Conservation (phyloP, 371 early-diverging fungal genomes). For the Saksenaea vasiformis region DNA sequence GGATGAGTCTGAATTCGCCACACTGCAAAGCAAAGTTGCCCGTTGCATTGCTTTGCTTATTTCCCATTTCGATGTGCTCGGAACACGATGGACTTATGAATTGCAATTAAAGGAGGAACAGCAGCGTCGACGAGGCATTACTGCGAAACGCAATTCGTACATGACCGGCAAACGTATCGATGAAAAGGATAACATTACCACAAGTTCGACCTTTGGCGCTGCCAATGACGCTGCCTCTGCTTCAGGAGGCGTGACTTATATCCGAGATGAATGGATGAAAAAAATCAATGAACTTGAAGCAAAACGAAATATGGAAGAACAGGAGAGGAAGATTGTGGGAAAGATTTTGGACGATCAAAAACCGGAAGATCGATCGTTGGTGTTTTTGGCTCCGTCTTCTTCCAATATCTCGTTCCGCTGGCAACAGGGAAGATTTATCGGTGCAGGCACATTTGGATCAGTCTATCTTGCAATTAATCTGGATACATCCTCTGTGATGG, state of each 20-base stretch:
- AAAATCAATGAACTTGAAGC: constrained; percentile 54
- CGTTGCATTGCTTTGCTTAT: constrained; percentile 82
- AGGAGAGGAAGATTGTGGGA: constrained; percentile 67
- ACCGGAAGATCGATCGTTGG: constrained; percentile 78
- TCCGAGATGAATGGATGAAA: constrained; percentile 61
- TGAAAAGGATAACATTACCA: constrained; percentile 41
- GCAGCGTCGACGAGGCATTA: constrained; percentile 37
- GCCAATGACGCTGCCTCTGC: constrained; percentile 29
- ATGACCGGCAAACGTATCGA: constrained; percentile 28
- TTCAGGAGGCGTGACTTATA: constrained; percentile 43
- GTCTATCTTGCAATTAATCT: constrained; percentile 85
- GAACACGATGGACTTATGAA: constrained; percentile 62
- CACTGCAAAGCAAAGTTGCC: constrained; percentile 71
- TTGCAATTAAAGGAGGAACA: constrained; percentile 47
- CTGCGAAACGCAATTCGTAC: constrained; percentile 43
- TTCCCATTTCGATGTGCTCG: constrained; percentile 79
- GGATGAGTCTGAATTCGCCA: constrained; percentile 69
- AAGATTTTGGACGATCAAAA: constrained; percentile 78
- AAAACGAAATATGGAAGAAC: constrained; percentile 48
- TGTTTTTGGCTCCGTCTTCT: constrained; percentile 74
- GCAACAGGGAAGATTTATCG: constrained; percentile 87
- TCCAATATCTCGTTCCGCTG: constrained; percentile 80
- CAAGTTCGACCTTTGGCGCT: constrained; percentile 49
- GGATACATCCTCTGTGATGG: constrained; percentile 88
- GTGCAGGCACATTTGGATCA: constrained; percentile 88